Evolutionary conservation across 768 basidiomycete species (phyloP).

Genomic region (Kwoniella heveanensis): DNA sequence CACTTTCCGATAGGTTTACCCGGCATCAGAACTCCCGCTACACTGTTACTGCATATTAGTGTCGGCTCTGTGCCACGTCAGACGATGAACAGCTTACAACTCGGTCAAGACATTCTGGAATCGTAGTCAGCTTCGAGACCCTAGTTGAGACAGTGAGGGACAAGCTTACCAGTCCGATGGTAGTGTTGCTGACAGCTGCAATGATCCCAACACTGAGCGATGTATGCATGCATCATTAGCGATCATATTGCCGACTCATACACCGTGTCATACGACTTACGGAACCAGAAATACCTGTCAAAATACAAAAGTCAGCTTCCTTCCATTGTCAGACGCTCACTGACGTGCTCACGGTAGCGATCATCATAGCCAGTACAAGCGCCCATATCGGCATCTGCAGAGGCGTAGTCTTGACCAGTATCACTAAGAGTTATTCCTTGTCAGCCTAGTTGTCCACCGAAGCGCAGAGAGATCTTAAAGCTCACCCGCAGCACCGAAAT

Average conservation of each 20-base stretch:
- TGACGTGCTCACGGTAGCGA: constrained; percentile 41
- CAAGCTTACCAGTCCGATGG: constrained; percentile 51
- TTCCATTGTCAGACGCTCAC: background rate
- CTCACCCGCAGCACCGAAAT: constrained; percentile 48
- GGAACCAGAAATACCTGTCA: constrained; percentile 50
- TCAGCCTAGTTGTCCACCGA: background rate
- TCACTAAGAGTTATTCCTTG: constrained; percentile 29
- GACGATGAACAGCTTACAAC: constrained; percentile 39
- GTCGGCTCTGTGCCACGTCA: background rate
- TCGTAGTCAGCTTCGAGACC: constrained; percentile 17
- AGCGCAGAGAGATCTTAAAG: background rate
- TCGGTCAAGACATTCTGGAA: constrained; percentile 56
- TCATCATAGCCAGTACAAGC: constrained; percentile 48
- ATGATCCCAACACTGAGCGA: constrained; percentile 51
- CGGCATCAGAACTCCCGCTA: constrained; percentile 54
- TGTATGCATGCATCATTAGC: background rate
- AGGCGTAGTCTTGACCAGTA: constrained; percentile 51
- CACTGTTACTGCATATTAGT: constrained; percentile 27
- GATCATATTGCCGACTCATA: background rate
- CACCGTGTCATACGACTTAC: constrained; percentile 17
- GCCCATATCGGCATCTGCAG: constrained; percentile 57
- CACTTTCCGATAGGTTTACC: constrained; percentile 56
- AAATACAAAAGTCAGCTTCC: constrained; percentile 7
- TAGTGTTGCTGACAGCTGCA: constrained; percentile 54
- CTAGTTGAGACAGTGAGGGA: background rate